Base-by-base conservation (phyloP, 352 stramenopile genomes). In the Phytophthora cactorum region DNA sequence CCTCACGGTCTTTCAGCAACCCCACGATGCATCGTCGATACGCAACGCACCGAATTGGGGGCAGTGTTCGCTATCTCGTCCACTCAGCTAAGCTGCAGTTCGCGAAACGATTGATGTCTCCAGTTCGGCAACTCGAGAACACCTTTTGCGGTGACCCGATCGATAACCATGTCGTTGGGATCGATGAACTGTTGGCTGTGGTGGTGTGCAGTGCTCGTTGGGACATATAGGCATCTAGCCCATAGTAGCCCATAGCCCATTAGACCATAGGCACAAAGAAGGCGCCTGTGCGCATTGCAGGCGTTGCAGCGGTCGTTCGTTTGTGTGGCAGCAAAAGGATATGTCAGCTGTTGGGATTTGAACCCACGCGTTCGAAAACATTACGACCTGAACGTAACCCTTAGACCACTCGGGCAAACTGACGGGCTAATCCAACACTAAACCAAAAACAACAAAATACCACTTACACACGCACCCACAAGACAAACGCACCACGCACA, bases 291-390 rank as follows among this genome's bases (percentile, higher is more conserved):
- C 39, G 11, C 11, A 11, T 11, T n/a, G 6, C 17, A 45, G 15
- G 14, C 39, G 14, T 7, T 45, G 39, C 39, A 22, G 14, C 39
- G 12, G 14, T 45, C 39, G 39, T 45, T n/a, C n/a, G 2, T 22
- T 2, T 45, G 39, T 22, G 10, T 11, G 15, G 2, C 12, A 45
- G 39, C 39, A 45, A 45, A 45, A 39, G 34, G 34, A 39, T 39
- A 22, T 45, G 39, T 45, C 39, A 45, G 39, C 39, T 45, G 39
- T 45, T n/a, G 39, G 39, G 39, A 45, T 45, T 45, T 45, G 39
- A 45, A 45, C 39, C 39, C 39, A 45, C 39, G 39, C 39, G 39
- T 45, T 45, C 15, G 34, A 39, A 39, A 39, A 39, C 34, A 39
- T 39, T 39, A 39, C 34, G 34, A 39, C 34, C 34, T 39, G 34